Percentiles rank a stretch among this genome's conserved stretches.
phyloP scores from a whole-genome alignment of 75 land plant species.

The Pinus tabuliformis region DNA sequence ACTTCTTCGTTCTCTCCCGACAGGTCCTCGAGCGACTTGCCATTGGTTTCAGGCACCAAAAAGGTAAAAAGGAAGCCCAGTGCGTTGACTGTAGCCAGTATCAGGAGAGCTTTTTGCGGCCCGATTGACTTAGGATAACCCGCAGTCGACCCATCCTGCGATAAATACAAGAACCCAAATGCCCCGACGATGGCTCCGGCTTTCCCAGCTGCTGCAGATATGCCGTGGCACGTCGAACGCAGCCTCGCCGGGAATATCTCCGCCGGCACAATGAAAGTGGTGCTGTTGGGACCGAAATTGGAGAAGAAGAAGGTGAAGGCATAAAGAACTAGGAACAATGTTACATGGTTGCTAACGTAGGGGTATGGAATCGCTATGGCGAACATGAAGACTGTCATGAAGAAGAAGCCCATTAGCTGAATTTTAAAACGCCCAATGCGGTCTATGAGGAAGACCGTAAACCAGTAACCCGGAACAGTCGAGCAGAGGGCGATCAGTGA shows the following conservation, averaged over 20 bases:
- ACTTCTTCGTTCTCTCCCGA: constrained; percentile 19
- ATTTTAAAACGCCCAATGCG: constrained; percentile 16
- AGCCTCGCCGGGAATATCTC: constrained; percentile 54
- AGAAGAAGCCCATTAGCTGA: constrained; percentile 28
- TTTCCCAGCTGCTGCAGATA: constrained; percentile 20
- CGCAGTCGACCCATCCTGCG: constrained; percentile 10
- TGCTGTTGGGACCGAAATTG: constrained; percentile 29
- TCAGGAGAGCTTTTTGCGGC: constrained; percentile 22
- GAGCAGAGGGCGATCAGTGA: constrained; percentile 29
- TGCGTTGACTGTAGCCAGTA: constrained; percentile 25
- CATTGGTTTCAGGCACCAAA: constrained; percentile 49
- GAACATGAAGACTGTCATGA: constrained; percentile 25
- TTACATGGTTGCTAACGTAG: neutral
- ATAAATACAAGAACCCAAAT: constrained; percentile 47
- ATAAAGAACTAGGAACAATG: constrained; percentile 22
- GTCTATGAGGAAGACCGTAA: constrained; percentile 28
- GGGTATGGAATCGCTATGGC: constrained; percentile 27
- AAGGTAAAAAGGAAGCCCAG: constrained; percentile 41
- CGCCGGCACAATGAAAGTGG: constrained; percentile 51
- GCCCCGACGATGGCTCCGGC: constrained; percentile 56
- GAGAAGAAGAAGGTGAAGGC: constrained; percentile 34
- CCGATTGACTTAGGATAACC: constrained; percentile 48
- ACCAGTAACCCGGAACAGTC: constrained; percentile 43
- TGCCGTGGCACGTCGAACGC: constrained; percentile 45
- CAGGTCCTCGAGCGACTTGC: constrained; percentile 36